These are phyloP conservation scores for Dendrocalamus latiflorus DNA, from an alignment of 202 grass and related monocot species.

Conservation along the genomic window DNA sequence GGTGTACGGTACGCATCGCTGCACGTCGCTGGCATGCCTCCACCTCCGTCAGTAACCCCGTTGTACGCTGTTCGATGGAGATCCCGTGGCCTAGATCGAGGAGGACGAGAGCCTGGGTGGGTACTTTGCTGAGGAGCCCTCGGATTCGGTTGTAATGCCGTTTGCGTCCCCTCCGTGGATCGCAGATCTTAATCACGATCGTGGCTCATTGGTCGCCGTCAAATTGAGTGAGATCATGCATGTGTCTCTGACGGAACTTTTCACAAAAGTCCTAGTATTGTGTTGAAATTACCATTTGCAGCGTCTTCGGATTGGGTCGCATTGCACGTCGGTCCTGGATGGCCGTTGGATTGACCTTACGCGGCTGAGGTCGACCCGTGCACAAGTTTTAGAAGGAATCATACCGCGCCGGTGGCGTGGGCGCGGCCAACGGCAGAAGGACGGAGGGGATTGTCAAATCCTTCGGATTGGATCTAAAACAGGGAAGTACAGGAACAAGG, in stretches of 20 bases:
- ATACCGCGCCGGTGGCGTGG: rapidly evolving
- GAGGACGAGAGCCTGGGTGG: background rate
- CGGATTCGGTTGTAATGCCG: background rate
- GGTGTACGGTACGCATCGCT: background rate
- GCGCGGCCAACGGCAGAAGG: background rate
- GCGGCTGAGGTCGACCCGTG: background rate
- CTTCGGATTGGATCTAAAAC: too few relatives aligned
- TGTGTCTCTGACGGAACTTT: background rate
- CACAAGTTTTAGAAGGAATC: background rate
- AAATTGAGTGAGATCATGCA: background rate
- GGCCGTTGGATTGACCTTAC: background rate
- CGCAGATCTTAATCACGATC: background rate
- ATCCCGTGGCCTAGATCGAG: background rate
- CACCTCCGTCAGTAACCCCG: background rate
- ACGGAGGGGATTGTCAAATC: background rate
- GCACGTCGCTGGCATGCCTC: background rate
- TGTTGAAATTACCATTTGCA: background rate
- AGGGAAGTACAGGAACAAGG: too few relatives aligned
- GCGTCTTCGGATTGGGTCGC: too few relatives aligned
- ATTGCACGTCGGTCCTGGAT: background rate
- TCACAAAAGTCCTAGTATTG: background rate
- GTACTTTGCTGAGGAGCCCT: background rate
- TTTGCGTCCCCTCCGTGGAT: background rate
- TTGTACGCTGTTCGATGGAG: background rate
- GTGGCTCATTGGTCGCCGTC: background rate